phyloP scores from a whole-genome alignment of 371 early-diverging fungal genomes.

The Apophysomyces elegans region DNA sequence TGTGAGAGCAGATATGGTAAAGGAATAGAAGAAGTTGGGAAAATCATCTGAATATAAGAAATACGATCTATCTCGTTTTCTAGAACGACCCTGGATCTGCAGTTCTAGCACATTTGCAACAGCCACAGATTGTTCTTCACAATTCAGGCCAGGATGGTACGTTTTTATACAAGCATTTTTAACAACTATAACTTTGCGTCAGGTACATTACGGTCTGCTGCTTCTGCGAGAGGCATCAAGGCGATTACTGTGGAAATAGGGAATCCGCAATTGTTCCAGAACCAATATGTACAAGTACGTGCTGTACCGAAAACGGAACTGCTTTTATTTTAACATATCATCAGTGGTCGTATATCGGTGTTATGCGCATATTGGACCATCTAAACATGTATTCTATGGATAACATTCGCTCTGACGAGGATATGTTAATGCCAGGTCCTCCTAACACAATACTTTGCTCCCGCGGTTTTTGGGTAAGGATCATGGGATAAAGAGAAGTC shows the following conservation, averaged over 20 bases:
- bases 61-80: background rate
- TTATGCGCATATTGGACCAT: conserved; percentile 47
- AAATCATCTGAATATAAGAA: background rate
- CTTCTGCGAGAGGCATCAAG: conserved; percentile 76
- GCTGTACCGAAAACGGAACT: conserved; percentile 55
- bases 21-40: background rate
- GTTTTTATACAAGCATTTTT: background rate
- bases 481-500: conserved; percentile 34
- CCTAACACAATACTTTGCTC: conserved; percentile 33
- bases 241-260: conserved; percentile 91
- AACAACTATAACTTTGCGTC: conserved; percentile 4
- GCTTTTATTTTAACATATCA: conserved; percentile 45
- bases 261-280: conserved; percentile 78
- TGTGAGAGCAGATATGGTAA: conserved; percentile 82
- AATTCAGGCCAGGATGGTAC: conserved; percentile 49
- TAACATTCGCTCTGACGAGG: conserved; percentile 9
- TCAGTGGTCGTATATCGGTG: conserved; percentile 41
- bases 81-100: conserved; percentile 72
- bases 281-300: conserved; percentile 70
- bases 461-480: conserved; percentile 51
- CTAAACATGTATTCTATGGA: conserved; percentile 32
- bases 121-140: conserved; percentile 76
- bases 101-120: conserved; percentile 83
- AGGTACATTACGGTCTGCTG: conserved; percentile 86
- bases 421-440: conserved; percentile 18